Conservation (phyloP, 148 eudicot genomes). For the Agrostemma githago region DNA sequence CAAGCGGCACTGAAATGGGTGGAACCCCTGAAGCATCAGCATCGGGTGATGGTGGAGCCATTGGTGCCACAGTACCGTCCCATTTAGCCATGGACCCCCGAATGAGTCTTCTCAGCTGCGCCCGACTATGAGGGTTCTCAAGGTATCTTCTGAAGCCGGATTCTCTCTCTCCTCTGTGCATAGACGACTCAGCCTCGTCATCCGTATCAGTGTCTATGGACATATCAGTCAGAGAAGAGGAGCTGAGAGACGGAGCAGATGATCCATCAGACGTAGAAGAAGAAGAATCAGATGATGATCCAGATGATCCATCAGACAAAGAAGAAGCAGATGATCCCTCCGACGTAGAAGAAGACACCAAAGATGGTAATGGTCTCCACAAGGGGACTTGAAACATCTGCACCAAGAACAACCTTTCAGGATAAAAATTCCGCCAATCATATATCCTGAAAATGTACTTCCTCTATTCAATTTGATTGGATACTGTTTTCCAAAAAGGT, state of each 20-base stretch:
- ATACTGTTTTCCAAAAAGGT: no score
- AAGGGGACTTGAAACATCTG: neutral
- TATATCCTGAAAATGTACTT: no score
- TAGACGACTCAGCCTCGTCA: no score
- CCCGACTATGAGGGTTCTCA: neutral
- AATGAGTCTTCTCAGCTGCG: neutral
- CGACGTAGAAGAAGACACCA: no score
- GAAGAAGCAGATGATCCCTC: no score
- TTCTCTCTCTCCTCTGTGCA: neutral
- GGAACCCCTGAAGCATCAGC: neutral
- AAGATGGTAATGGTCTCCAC: no score
- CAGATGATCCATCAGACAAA: no score
- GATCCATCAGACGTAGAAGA: neutral
- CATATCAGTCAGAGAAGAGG: neutral
- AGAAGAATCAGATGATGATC: no score
- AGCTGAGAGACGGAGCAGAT: neutral
- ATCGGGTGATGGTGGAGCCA: neutral
- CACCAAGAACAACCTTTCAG: neutral
- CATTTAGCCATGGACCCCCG: neutral
- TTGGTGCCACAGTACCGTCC: neutral
- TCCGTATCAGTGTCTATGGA: neutral
- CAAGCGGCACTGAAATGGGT: neutral
- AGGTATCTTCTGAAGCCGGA: neutral
- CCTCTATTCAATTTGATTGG: no score
- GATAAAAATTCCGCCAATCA: neutral